Base-by-base conservation (phyloP, 352 stramenopile species). In the Phytopythium litorale region DNA sequence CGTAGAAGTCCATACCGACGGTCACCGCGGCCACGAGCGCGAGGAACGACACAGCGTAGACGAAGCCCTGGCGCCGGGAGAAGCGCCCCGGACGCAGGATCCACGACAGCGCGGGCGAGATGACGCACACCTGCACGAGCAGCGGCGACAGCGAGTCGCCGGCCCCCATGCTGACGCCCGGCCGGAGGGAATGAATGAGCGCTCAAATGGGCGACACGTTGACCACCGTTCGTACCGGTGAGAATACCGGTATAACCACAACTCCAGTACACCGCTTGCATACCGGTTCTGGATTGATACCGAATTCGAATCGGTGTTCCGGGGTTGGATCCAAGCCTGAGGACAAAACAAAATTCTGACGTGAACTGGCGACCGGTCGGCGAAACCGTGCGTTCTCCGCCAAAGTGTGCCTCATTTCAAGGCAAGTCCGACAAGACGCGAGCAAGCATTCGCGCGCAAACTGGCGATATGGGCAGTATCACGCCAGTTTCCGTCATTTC, bases 21-120 rank as follows among this genome's bases (percentile, higher is more conserved):
- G 98, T 98, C 60, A 96, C 76, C 30, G 88, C 84, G 23, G 97
- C 94, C 54, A 99, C 77, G 19, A 78, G 67, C 8, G 96, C 77
- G 58, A 99, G 86, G 67, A 99, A 98, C 12, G 76, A 75, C 73
- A 99, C 98, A 15, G 96, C 96, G 74, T 98, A 98, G 56, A 95
- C 73, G 58, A 99, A 98, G 28, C 84, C 95, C 60, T 90, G 90
- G 59, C 89, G 88, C 54, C 88, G 92, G 60, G 96, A 87, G 76
- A 98, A 99, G 65, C 96, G 81, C 3, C 95, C 95, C 7, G 96
- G 95, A 37, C 90, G 80, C 51, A 99, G 83, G 70, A 99, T 98
- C 96, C 96, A 99, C 49, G 92, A 96, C 49, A 97, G 97, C 42
- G 83, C 87, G 13, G 97, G 97, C 56, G 85, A 90, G 59, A 94